phyloP scores from a whole-genome alignment of 2,329 filamentous ascomycete genomes.

The Fusarium foetens region DNA sequence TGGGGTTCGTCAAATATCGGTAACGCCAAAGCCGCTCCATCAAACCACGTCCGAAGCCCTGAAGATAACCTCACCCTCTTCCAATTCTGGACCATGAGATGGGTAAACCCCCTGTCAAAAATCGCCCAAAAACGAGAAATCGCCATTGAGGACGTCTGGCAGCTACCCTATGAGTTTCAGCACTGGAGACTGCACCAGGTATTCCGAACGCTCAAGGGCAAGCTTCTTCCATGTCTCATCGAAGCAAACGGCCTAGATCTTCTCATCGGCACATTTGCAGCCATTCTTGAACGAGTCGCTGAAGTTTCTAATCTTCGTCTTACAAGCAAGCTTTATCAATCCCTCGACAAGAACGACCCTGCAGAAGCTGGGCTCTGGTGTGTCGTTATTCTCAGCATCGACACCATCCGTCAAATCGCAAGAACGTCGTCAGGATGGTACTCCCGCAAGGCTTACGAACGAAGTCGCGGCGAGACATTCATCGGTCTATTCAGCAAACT shows the following conservation, averaged over 20 bases:
- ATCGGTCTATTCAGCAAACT: conserved; percentile 53
- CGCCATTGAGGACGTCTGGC: conserved; percentile 84
- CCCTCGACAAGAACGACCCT: conserved; percentile 47
- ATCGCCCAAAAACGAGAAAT: conserved; percentile 73
- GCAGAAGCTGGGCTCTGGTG: conserved; percentile 52
- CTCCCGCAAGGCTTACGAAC: conserved; percentile 83
- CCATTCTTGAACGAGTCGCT: conserved; percentile 60
- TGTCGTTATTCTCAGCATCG: conserved; percentile 50
- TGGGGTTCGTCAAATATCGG: conserved; percentile 50
- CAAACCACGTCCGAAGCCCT: conserved; percentile 66
- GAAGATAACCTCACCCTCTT: conserved; percentile 84
- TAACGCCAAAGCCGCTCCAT: conserved; percentile 42
- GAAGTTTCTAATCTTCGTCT: conserved; percentile 54
- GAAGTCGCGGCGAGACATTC: conserved; percentile 77
- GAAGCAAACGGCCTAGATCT: conserved; percentile 84
- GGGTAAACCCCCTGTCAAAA: conserved; percentile 80
- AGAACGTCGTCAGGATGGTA: conserved; percentile 73
- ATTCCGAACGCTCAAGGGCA: conserved; percentile 78
- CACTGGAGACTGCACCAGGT: conserved; percentile 78
- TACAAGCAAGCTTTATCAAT: conserved; percentile 50
- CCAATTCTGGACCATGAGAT: conserved; percentile 86
- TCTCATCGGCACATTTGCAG: conserved; percentile 71
- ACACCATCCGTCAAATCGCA: conserved; percentile 48
- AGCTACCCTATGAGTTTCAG: conserved; percentile 82
- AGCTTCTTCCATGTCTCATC: conserved; percentile 75